Conservation (phyloP, 495 filamentous ascomycete genomes). For the Aspergillus steynii region DNA sequence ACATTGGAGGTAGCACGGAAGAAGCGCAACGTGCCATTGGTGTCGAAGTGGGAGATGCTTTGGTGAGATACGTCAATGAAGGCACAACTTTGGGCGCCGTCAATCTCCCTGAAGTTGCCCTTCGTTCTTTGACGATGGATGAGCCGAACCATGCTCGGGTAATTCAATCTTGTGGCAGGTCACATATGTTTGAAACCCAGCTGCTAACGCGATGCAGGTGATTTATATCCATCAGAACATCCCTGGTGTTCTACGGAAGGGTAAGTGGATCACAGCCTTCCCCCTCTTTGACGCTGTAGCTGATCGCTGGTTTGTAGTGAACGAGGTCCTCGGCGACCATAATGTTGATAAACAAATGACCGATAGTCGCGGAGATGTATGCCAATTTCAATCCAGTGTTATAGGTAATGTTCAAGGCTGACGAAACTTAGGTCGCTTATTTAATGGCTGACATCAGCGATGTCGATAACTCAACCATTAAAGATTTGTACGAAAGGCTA, state of each 20-base stretch:
- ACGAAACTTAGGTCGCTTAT: slow-evolving; percentile 69
- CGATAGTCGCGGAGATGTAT: slow-evolving; percentile 86
- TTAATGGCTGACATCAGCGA: slow-evolving; percentile 96
- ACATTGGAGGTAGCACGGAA: slow-evolving; percentile 97
- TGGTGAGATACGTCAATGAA: slow-evolving; percentile 91
- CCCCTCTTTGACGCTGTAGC: not conserved
- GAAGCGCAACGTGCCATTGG: slow-evolving; percentile 97
- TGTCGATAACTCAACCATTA: slow-evolving; percentile 77
- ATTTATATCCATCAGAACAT: slow-evolving; percentile 96
- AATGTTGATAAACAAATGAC: slow-evolving; percentile 99
- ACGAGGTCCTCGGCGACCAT: slow-evolving; percentile 88
- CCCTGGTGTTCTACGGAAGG: slow-evolving; percentile 87
- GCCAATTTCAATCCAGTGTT: slow-evolving; percentile 16
- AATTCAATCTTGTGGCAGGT: slow-evolving; percentile 21
- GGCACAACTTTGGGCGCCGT: slow-evolving; percentile 87
- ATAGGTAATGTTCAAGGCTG: slow-evolving; percentile 10
- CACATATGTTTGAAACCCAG: not conserved
- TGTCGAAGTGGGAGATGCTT: slow-evolving; percentile 81
- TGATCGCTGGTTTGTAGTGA: slow-evolving; percentile 56
- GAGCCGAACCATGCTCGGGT: slow-evolving; percentile 84
- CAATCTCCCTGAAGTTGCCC: slow-evolving; percentile 90
- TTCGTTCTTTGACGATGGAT: slow-evolving; percentile 83
- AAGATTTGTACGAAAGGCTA: slow-evolving; percentile 77
- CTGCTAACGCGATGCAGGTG: slow-evolving; percentile 47
- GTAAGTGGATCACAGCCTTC: slow-evolving; percentile 33